Base-by-base conservation (phyloP, 2,329 filamentous ascomycete genomes). In the Rhynchosporium agropyri region DNA sequence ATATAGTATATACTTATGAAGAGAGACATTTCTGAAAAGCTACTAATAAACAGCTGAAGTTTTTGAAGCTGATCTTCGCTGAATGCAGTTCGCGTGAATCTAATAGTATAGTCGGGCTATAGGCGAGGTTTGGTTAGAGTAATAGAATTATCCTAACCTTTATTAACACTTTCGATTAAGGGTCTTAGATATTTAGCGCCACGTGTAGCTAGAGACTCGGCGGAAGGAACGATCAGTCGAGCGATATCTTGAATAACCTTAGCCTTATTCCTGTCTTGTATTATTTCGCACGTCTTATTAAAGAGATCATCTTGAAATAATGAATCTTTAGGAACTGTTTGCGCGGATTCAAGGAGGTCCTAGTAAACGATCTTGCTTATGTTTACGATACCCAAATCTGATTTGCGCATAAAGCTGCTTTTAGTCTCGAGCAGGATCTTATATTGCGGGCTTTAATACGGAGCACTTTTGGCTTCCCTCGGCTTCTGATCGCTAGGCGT, bases 61-160 rank as follows among this genome's bases (percentile, higher is more conserved):
- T 77, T 81, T 9, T 68, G 42, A 79, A 59, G 74, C 68, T 81
- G 78, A 4, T 77, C 71, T 0, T 75, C 54, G 0, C 74, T 80
- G 62, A 83, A 83, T 13, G 40, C 57, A 54, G 13, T 20, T 20
- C 74, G 70, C 48, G 58, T 71, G 64, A 81, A 81, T 36, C 77
- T 77, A 6, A 80, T 72, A 26, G 75, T 72, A 65, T 78, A 81
- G 67, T 80, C 77, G 0, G 79, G 79, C 66, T 81, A 78, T 3
- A 77, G 79, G 57, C 73, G 38, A 54, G 74, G 66, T 1, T 70
- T 69, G 29, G 65, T 73, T 0, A 81, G 43, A 4, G 77, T 72
- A 38, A 79, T 71, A 4, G 74, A 75, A 63, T 76, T 77, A 54
- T 73, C 74, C 78, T 77, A 81, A 60, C 71, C 71, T 69, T 79